phyloP scores from a whole-genome alignment of 2,329 filamentous ascomycete genomes.

The Fusarium drepaniforme region DNA sequence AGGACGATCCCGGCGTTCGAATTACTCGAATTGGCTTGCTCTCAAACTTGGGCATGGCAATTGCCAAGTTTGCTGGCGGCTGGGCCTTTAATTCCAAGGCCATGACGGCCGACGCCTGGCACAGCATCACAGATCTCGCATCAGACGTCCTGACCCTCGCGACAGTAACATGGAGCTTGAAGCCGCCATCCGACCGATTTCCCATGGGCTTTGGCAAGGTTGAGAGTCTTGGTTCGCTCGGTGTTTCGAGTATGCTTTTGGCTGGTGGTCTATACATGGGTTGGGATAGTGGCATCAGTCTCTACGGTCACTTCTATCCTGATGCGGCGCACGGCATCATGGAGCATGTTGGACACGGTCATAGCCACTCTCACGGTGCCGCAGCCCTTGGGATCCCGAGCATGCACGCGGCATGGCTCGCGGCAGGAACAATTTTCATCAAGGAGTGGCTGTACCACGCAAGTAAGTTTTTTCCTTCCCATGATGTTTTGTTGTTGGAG shows the following conservation, averaged over 20 bases:
- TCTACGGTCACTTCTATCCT: conserved; percentile 80
- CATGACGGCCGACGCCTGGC: conserved; percentile 93
- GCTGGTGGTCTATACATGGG: conserved; percentile 94
- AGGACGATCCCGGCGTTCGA: conserved; percentile 76
- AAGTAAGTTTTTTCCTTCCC: conserved; percentile 73
- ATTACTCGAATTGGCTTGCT: conserved; percentile 72
- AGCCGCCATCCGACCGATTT: conserved; percentile 84
- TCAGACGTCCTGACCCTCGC: conserved; percentile 95
- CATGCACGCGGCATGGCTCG: conserved; percentile 95
- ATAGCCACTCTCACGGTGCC: conserved; percentile 70
- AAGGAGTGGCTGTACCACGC: conserved; percentile 98
- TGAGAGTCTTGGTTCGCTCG: conserved; percentile 94
- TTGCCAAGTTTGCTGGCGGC: conserved; percentile 92
- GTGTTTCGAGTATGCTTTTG: conserved; percentile 91
- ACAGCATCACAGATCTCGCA: conserved; percentile 94
- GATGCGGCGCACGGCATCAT: conserved; percentile 75
- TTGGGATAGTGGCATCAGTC: conserved; percentile 74
- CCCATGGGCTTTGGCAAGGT: conserved; percentile 96
- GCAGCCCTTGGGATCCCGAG: conserved; percentile 72
- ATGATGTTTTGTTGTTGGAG: not conserved
- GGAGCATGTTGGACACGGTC: conserved; percentile 72
- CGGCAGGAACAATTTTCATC: conserved; percentile 86
- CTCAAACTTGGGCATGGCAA: conserved; percentile 93
- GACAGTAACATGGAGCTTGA: conserved; percentile 93
- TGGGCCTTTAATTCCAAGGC: conserved; percentile 96